These are phyloP conservation scores for Fusarium nisikadoi DNA, from an alignment of 2,329 filamentous ascomycete genomes.

Conservation along the genomic window DNA sequence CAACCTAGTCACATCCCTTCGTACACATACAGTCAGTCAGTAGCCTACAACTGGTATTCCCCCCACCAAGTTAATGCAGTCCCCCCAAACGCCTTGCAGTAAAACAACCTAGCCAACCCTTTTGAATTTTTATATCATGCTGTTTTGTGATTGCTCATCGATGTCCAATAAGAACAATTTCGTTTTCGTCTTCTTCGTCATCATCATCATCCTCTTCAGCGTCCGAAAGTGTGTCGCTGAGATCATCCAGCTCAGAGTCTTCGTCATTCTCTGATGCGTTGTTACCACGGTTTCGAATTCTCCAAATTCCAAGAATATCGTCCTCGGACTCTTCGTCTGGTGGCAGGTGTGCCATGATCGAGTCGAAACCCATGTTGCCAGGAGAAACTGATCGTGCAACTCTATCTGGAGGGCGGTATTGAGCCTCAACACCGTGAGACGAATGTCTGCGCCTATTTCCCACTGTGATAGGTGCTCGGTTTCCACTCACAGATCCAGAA, in stretches of 20 bases:
- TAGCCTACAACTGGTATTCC: slow-evolving; percentile 16
- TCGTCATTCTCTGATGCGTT: slow-evolving; percentile 62
- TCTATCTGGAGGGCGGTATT: slow-evolving; percentile 52
- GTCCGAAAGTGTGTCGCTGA: slow-evolving; percentile 54
- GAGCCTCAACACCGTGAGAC: slow-evolving; percentile 50
- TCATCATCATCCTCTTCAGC: slow-evolving; percentile 60
- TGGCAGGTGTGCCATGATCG: slow-evolving; percentile 41
- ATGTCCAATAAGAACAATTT: slow-evolving; percentile 63
- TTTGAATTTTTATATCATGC: slow-evolving; percentile 9
- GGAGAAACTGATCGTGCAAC: slow-evolving; percentile 60
- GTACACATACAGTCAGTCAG: slow-evolving; percentile 19
- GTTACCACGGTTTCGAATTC: slow-evolving; percentile 56
- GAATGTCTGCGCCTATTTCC: slow-evolving; percentile 53
- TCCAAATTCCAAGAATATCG: slow-evolving; percentile 70
- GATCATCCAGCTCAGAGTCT: slow-evolving; percentile 58
- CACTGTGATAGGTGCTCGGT: slow-evolving; percentile 20
- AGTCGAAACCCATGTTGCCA: slow-evolving; percentile 42
- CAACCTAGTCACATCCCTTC: slow-evolving; percentile 14
- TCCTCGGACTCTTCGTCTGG: slow-evolving; percentile 61
- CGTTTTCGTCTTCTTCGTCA: slow-evolving; percentile 62
- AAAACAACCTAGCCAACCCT: slow-evolving; percentile 14
- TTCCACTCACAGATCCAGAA: slow-evolving; percentile 21
- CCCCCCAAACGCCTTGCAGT: slow-evolving; percentile 40
- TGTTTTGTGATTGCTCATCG: slow-evolving; percentile 47
- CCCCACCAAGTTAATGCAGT: slow-evolving; percentile 24